phyloP scores from a whole-genome alignment of 2,329 filamentous ascomycete species.

The Sclerotinia borealis region DNA sequence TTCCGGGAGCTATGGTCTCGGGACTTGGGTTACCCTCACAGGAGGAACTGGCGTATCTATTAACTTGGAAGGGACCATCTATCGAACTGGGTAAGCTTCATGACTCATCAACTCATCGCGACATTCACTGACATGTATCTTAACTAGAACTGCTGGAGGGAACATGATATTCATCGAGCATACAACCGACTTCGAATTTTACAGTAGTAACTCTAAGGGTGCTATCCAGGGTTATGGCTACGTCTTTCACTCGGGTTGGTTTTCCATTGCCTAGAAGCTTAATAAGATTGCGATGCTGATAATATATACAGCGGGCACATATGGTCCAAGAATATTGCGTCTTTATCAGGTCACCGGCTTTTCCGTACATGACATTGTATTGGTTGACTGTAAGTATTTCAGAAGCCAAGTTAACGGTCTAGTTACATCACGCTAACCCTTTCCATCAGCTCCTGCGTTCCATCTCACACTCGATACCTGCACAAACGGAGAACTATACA shows the following conservation, averaged over 20 bases:
- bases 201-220: constrained; percentile 44
- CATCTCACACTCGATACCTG: constrained; percentile 47
- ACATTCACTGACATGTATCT: not conserved
- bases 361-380: constrained; percentile 23
- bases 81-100: constrained; percentile 38
- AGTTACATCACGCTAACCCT: not conserved
- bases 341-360: constrained; percentile 20
- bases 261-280: too few species aligned
- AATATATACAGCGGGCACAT: constrained; percentile 3
- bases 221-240: constrained; percentile 49
- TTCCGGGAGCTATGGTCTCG: constrained; percentile 42
- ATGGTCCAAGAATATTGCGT: constrained; percentile 23
- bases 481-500: constrained; percentile 48
- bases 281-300: not conserved
- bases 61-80: constrained; percentile 47
- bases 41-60: constrained; percentile 44
- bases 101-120: not conserved
- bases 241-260: constrained; percentile 37
- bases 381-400: constrained; percentile 21
- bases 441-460: constrained; percentile 21
- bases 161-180: constrained; percentile 50
- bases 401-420: too few species aligned
- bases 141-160: constrained; percentile 34
- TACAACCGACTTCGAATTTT: constrained; percentile 47
- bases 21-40: constrained; percentile 43